Evolutionary conservation across 148 eudicot species (phyloP), one percentile per base, ranked within the genome.

Genomic region (Bassia scoparia): DNA sequence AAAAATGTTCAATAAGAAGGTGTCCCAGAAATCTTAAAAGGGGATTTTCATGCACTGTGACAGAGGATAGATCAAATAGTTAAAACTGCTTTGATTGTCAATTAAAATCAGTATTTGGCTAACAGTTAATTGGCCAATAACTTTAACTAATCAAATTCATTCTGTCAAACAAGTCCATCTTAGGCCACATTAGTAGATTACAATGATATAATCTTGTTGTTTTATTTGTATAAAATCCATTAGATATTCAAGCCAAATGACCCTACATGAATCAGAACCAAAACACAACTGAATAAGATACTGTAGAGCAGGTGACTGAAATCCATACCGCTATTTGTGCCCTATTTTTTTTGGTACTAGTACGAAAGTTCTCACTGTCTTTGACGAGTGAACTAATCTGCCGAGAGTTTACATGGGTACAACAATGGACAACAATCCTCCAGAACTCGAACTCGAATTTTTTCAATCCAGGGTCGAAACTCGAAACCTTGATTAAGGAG

Each of bases 41-140:
- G 35, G 30, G 65, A 54, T 54, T 75, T 24, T 75, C n/a, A 43
- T 24, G 35, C 14, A 7, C 55, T 60, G 62, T 62, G 12, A 76
- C 48, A 54, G 55, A 55, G 14, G 67, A 71, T 43, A 53, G 64
- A 34, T 9, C 16, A 18, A 64, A 55, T 27, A 62, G 65, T 53
- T 71, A 30, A 26, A 33, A 35, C 31, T 38, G 66, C 20, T 62
- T 52, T 38, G 31, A 65, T 46, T 63, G 69, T 64, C 52, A 67
- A 50, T n/a, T n/a, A n/a, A n/a, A n/a, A 41, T 15, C 4, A 30
- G 64, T 61, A 69, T 48, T 71, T 7, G 54, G 37, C 41, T 16
- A 67, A 58, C 27, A 72, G 38, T 54, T 72, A 35, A 67, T 60
- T 66, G 76, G 67, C 76, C 71, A 77, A 65, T 24, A 16, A 65